A percentile compares a stretch with the other conserved stretches of the same genome.
phyloP scores from a whole-genome alignment of 2,329 filamentous ascomycete species.

The Microdochium nivale region DNA sequence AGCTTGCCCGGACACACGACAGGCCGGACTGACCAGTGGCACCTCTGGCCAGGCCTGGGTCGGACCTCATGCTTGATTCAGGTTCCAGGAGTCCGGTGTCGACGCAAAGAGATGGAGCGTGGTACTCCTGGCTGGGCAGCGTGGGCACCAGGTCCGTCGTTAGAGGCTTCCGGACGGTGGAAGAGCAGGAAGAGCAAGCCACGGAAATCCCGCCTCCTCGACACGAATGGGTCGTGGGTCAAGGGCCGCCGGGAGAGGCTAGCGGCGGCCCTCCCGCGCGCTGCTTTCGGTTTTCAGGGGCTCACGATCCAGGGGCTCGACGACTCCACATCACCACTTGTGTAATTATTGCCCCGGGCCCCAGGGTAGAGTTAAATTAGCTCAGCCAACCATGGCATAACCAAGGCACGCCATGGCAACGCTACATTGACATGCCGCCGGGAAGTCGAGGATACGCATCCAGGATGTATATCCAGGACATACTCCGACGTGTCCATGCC shows the following conservation, averaged over 20 bases:
- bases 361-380: not conserved
- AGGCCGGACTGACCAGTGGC: not conserved
- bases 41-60: not conserved
- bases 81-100: not conserved
- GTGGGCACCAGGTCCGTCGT: not conserved
- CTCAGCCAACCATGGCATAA: not conserved
- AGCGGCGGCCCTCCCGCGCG: not conserved
- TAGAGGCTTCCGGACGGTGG: not conserved
- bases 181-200: not conserved
- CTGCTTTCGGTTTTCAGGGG: too few species aligned
- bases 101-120: not conserved
- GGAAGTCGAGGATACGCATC: too few species aligned
- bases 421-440: too few species aligned
- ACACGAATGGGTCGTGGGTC: too few species aligned
- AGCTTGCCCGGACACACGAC: not conserved
- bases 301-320: not conserved
- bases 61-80: too few species aligned
- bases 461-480: too few species aligned
- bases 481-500: too few species aligned
- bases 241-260: not conserved
- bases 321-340: not conserved
- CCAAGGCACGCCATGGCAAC: not conserved
- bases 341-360: not conserved
- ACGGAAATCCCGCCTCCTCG: too few species aligned
- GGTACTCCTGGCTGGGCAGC: not conserved